Conservation (phyloP, 2,329 filamentous ascomycete species). For the Diaporthe ampelina region DNA sequence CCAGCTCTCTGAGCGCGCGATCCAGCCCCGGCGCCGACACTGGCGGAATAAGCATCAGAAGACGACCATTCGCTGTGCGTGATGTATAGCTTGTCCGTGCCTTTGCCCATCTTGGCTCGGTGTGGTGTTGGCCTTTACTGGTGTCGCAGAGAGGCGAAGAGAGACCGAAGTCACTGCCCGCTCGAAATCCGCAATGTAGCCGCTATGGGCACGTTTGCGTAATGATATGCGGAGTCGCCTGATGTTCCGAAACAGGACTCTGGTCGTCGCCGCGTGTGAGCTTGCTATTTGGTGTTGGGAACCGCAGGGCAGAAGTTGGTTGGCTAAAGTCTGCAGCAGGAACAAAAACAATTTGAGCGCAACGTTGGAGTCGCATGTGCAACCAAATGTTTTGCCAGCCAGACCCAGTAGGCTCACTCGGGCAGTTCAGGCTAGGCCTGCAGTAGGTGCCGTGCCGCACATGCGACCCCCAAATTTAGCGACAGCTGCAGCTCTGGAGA, state of each 20-base stretch:
- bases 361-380: not conserved
- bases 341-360: constrained; percentile 3
- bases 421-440: not conserved
- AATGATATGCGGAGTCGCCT: not conserved
- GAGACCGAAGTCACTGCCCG: not conserved
- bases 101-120: constrained; percentile 59
- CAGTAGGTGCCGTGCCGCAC: constrained; percentile 12
- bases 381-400: constrained; percentile 37
- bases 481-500: constrained; percentile 35
- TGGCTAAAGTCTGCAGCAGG: not conserved
- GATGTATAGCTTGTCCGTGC: constrained; percentile 76
- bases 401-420: not conserved
- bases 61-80: constrained; percentile 99
- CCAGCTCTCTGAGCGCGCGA: constrained; percentile 67
- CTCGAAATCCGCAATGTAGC: not conserved
- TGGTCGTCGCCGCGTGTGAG: not conserved
- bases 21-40: constrained; percentile 78
- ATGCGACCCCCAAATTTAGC: constrained; percentile 35
- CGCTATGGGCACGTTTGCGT: constrained; percentile 2
- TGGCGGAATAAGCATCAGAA: constrained; percentile 88
- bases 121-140: constrained; percentile 29
- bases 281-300: not conserved
- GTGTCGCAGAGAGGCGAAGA: not conserved
- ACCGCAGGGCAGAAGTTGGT: not conserved
- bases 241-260: constrained; percentile 6